Evolutionary conservation across 352 stramenopile genomes (phyloP), one percentile per base, ranked within the genome.

Genomic region (Thraustochytrium striatum): DNA sequence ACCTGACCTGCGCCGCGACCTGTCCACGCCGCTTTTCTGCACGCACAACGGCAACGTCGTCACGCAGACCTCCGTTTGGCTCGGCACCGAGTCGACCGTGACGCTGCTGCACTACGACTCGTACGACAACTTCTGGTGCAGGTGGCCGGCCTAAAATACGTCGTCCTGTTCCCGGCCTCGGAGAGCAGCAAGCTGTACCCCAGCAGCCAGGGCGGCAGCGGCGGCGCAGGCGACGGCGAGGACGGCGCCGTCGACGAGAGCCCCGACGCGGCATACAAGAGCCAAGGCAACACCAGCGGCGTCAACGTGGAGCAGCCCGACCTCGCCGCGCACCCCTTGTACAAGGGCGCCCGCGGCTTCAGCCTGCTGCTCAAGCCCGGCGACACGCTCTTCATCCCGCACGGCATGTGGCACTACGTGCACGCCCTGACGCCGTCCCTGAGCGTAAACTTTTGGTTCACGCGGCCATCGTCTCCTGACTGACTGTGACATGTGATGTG

Each of bases 381-480:
- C 1, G 85, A 89, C 79, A 78, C 57, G 19, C 81, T 90, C 50
- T 89, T 85, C 68, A 88, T 90, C 82, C 86, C 87, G 43, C 69
- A 82, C 16, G 72, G 85, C 13, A 69, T 61, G 59, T 89, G 86
- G 86, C 86, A 89, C 59, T 87, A 87, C 47, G 85, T 90, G 3
- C 72, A 82, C n/a, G 83, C 83, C 13, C 75, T 88, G 19, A 86
- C 59, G 16, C 86, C 85, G 35, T 87, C 81, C 39, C 55, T 86
- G 21, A 86, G 75, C 57, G 72, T 89, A 0, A 88, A 86, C 57
- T 88, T 85, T 72, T 88, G 85, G 85, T 90, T 86, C 43, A 47
- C 68, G n/a, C 33, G 68, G 19, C 19, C 25, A 57, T 19, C 47
- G 25, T 19, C 19, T 57, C 19, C 19, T 57, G 47, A 57, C n/a